Evolutionary conservation across 2,329 filamentous ascomycete genomes (phyloP).

Genomic region (Diaporthe citri): DNA sequence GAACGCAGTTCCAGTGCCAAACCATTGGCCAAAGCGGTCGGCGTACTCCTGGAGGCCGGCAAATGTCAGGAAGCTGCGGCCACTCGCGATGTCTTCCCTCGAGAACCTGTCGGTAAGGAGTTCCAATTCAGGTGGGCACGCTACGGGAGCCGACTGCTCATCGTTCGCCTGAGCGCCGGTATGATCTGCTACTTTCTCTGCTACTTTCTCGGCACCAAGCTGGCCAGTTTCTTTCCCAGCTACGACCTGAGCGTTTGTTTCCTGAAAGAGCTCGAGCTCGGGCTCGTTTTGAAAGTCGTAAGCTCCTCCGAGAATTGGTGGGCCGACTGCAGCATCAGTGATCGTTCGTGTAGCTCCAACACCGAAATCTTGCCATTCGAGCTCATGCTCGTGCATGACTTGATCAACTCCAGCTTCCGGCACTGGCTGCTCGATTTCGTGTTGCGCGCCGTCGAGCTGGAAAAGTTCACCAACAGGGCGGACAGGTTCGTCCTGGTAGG

Average conservation of each 20-base stretch:
- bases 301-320: not conserved
- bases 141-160: not conserved
- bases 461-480: not conserved
- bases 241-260: too few species aligned
- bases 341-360: not conserved
- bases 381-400: not conserved
- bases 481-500: not conserved
- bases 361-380: not conserved
- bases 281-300: not conserved
- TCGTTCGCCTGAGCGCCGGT: not conserved
- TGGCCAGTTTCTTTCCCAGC: not conserved
- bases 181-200: not conserved
- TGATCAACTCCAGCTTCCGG: not conserved
- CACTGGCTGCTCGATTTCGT: not conserved
- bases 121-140: not conserved
- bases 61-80: constrained; percentile 7
- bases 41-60: constrained; percentile 18
- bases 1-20: not conserved
- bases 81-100: constrained; percentile 10
- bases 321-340: not conserved
- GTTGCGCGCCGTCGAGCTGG: not conserved
- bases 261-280: not conserved
- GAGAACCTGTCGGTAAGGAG: constrained; percentile 22
- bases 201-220: not conserved
- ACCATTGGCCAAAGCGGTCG: constrained; percentile 15